Percentiles rank a stretch among this genome's conserved stretches.
Conservation (phyloP, 208 protist species). For the Trypanosomatidae sp. region DNA sequence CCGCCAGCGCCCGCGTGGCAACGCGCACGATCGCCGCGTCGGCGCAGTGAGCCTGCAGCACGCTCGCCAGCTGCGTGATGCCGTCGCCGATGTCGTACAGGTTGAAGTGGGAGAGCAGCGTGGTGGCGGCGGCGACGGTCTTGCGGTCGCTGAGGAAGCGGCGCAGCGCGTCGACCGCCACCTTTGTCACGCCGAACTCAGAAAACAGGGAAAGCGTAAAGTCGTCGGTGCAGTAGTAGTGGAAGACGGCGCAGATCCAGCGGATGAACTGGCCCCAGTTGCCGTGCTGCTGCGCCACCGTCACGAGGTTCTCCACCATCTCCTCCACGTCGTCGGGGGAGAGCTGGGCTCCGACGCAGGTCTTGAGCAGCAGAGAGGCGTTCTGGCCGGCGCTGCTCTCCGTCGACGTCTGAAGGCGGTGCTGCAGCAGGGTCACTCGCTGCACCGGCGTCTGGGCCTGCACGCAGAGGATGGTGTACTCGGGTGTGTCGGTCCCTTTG, state of each 20-base stretch:
- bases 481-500: slow-evolving; percentile 37
- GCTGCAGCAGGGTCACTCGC: slow-evolving; percentile 57
- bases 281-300: slow-evolving; percentile 55
- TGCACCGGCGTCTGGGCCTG: slow-evolving; percentile 56
- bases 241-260: slow-evolving; percentile 85
- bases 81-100: slow-evolving; percentile 82
- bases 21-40: slow-evolving; percentile 51
- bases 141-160: slow-evolving; percentile 46
- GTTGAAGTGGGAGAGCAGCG: slow-evolving; percentile 86
- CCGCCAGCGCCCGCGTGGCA: slow-evolving; percentile 62
- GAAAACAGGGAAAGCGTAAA: slow-evolving; percentile 85
- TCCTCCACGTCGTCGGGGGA: slow-evolving; percentile 74
- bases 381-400: slow-evolving; percentile 75
- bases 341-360: slow-evolving; percentile 57
- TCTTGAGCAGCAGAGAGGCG: slow-evolving; percentile 64
- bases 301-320: slow-evolving; percentile 68
- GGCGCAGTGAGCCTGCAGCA: slow-evolving; percentile 49
- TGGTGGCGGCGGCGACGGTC: slow-evolving; percentile 55
- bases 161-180: slow-evolving; percentile 68
- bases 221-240: slow-evolving; percentile 92
- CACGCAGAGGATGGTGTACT: slow-evolving; percentile 85
- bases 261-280: slow-evolving; percentile 70
- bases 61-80: slow-evolving; percentile 72
- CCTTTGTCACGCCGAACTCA: slow-evolving; percentile 72
- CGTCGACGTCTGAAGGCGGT: slow-evolving; percentile 66